Conservation (phyloP, 2,329 filamentous ascomycete species). For the Aspergillus sojae region DNA sequence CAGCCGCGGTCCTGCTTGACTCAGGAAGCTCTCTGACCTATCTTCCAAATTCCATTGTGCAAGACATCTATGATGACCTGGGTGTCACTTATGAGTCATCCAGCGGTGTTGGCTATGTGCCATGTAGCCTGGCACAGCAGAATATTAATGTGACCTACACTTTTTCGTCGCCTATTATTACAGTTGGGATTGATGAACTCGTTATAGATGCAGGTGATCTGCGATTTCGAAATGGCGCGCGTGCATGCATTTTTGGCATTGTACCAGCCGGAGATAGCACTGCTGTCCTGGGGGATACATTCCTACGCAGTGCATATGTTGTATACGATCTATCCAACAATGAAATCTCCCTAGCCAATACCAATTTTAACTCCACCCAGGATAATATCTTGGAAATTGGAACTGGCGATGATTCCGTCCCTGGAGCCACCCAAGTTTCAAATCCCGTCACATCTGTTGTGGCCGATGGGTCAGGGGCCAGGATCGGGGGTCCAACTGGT, state of each 20-base stretch:
- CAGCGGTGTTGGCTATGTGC: slow-evolving; percentile 56
- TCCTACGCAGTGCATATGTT: slow-evolving; percentile 64
- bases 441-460: slow-evolving; percentile 54
- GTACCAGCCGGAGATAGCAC: slow-evolving; percentile 50
- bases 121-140: slow-evolving; percentile 55
- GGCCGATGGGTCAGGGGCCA: slow-evolving; percentile 46
- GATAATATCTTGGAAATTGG: slow-evolving; percentile 58
- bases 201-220: slow-evolving; percentile 54
- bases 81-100: slow-evolving; percentile 61
- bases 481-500: slow-evolving; percentile 36
- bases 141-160: slow-evolving; percentile 58
- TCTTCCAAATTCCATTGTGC: slow-evolving; percentile 37
- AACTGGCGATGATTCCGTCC: slow-evolving; percentile 51
- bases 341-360: slow-evolving; percentile 63
- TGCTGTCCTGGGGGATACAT: slow-evolving; percentile 63
- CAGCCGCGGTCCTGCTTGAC: slow-evolving; percentile 45
- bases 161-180: slow-evolving; percentile 59
- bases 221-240: slow-evolving; percentile 36
- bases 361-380: slow-evolving; percentile 59
- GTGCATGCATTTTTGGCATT: slow-evolving; percentile 54
- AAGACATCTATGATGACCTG: slow-evolving; percentile 59
- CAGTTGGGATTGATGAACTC: slow-evolving; percentile 58
- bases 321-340: slow-evolving; percentile 65
- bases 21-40: slow-evolving; percentile 44
- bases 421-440: slow-evolving; percentile 55